These are phyloP conservation scores for Penicillium palitans DNA, from an alignment of 2,329 filamentous ascomycete genomes.

Conservation along the genomic window DNA sequence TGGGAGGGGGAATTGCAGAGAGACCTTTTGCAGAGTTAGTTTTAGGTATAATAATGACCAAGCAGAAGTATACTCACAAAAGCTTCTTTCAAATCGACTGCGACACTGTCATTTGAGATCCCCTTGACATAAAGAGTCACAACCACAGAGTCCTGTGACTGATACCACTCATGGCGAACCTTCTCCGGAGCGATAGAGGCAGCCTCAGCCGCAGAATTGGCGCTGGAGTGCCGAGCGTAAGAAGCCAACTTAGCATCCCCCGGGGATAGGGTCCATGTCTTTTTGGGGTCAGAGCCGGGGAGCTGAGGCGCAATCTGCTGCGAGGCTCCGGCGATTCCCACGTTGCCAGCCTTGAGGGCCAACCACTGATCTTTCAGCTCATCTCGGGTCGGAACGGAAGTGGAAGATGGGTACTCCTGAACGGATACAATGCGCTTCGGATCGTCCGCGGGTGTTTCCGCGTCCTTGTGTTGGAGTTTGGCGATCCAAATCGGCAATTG, in stretches of 20 bases:
- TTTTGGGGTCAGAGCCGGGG: background rate
- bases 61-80: slow-evolving; percentile 40
- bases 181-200: slow-evolving; percentile 50
- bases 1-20: slow-evolving; percentile 59
- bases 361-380: slow-evolving; percentile 35
- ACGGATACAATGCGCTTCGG: slow-evolving; percentile 48
- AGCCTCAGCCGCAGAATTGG: slow-evolving; percentile 5
- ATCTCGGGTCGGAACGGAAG: slow-evolving; percentile 43
- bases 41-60: background rate
- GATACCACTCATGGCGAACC: slow-evolving; percentile 69
- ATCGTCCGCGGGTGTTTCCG: slow-evolving; percentile 52
- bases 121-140: slow-evolving; percentile 67
- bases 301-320: background rate
- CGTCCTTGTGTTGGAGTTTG: slow-evolving; percentile 56
- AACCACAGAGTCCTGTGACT: slow-evolving; percentile 60
- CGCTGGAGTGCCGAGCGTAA: background rate
- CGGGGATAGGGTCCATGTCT: background rate
- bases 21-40: slow-evolving; percentile 42
- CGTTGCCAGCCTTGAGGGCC: slow-evolving; percentile 30
- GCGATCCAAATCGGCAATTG: slow-evolving; percentile 58
- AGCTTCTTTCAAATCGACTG: slow-evolving; percentile 53
- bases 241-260: background rate
- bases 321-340: background rate
- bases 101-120: slow-evolving; percentile 57
- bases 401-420: slow-evolving; percentile 54